Conservation (phyloP, 176 grass and related monocot genomes). For the Olyra latifolia region DNA sequence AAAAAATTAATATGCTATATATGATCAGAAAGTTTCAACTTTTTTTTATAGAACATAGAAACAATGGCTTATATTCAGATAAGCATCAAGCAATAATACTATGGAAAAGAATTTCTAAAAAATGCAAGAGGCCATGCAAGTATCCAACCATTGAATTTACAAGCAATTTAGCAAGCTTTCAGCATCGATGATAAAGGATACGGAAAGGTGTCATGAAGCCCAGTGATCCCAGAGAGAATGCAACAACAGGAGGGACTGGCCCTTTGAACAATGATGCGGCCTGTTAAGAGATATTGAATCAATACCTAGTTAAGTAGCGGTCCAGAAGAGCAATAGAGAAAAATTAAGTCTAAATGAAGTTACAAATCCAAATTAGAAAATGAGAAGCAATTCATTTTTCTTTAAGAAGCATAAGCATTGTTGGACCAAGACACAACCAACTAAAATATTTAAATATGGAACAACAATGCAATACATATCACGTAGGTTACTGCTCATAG, state of each 20-base stretch:
- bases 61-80: not conserved
- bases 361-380: not conserved
- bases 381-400: not conserved
- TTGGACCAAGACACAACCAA: not conserved
- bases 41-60: not conserved
- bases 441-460: not conserved
- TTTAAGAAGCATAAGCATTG: conserved; percentile 6
- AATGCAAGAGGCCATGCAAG: not conserved
- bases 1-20: not conserved
- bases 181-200: conserved; percentile 55
- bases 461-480: not conserved
- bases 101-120: not conserved
- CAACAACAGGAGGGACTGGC: conserved; percentile 92
- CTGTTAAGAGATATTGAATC: conserved; percentile 45
- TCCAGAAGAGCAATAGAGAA: not conserved
- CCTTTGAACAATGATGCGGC: conserved; percentile 98
- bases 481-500: not conserved
- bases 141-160: conserved; percentile 12
- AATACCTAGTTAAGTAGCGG: conserved; percentile 14
- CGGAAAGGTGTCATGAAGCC: conserved; percentile 98
- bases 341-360: not conserved
- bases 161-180: not conserved
- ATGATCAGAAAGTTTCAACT: not conserved
- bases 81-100: not conserved
- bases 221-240: conserved; percentile 88